Evolutionary conservation across 352 stramenopile species (phyloP).

Genomic region (Phytophthora pseudosyringae): DNA sequence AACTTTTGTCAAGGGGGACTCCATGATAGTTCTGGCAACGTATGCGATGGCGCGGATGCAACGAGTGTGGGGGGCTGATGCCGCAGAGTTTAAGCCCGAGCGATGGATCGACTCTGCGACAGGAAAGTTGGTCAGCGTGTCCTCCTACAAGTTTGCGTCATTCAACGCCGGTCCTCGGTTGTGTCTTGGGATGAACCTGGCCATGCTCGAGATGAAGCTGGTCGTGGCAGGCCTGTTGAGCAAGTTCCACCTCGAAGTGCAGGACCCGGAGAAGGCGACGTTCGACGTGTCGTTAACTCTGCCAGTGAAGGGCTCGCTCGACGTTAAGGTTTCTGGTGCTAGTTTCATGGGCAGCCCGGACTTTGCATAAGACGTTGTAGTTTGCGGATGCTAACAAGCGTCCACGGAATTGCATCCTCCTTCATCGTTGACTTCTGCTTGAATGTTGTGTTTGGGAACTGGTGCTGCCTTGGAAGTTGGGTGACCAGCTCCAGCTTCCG

Average conservation of each 20-base stretch:
- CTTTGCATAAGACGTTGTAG: too few relatives aligned
- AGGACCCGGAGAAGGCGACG: conserved; percentile 37
- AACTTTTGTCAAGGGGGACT: conserved; percentile 43
- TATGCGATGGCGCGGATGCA: conserved; percentile 57
- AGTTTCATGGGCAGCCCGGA: too few relatives aligned
- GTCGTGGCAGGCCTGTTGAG: conserved; percentile 33
- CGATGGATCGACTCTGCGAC: background rate
- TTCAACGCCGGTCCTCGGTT: conserved; percentile 71
- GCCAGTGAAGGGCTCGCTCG: conserved; percentile 13
- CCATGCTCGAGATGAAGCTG: conserved; percentile 85
- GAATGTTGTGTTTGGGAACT: too few relatives aligned
- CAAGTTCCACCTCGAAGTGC: conserved; percentile 51
- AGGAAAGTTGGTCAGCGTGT: background rate
- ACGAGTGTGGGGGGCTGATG: conserved; percentile 57
- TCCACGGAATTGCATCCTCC: too few relatives aligned
- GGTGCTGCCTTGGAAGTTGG: too few relatives aligned
- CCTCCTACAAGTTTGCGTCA: conserved; percentile 6
- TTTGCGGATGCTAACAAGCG: too few relatives aligned
- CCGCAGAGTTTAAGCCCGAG: conserved; percentile 2
- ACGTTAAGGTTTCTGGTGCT: conserved; percentile 10
- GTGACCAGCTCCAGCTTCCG: conserved; percentile 34
- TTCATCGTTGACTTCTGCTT: too few relatives aligned
- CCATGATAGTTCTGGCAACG: conserved; percentile 8
- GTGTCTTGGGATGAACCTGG: conserved; percentile 69
- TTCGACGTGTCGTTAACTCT: conserved; percentile 46